Evolutionary conservation across 805 yeast genomes (phyloP), one percentile per base, ranked within the genome.

Genomic region (Myxozyma nipponensis): DNA sequence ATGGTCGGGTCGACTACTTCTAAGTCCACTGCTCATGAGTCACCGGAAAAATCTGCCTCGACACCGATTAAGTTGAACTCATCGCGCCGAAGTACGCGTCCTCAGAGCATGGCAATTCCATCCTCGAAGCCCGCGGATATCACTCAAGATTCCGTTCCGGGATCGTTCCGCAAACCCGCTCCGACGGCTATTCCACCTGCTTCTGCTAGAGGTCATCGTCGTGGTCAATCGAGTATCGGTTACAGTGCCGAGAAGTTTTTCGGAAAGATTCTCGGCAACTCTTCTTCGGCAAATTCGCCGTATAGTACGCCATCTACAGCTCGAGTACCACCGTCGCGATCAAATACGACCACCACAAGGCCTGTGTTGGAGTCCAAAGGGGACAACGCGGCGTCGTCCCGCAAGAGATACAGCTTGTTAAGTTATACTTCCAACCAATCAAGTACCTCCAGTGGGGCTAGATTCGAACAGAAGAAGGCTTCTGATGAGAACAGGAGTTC

Each of bases 171-270:
- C n/a, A n/a, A 21, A 6, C 30, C 26, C 26, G 34, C 32, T 7
- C 13, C 46, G 18, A 21, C 30, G 18, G 28, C 32, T 24, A 36
- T 38, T 9, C 36, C 44, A 4, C 22, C 44, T 18, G 44, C 46
- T 17, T 23, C 52, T 13, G 21, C 52, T 18, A 7, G 32, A 24
- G 50, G 52, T 4, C 57, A 53, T 41, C 38, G 57, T 15, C 55
- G 58, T 4, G 52, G 50, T 9, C 45, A 37, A 3, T 54, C 56
- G 15, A 54, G 57, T 42, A 34, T 54, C n/a, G 47, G 58, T 28
- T 54, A 50, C 34, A 40, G 38, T 26, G 58, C 58, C 3, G 58
- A 54, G 47, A 52, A 44, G 43, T 46, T 54, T 7, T 50, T 54
- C 22, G 56, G 58, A 10, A 36, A 39, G 26, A 46, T 54, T 24